A percentile compares a stretch with the other conserved stretches of the same genome.
phyloP scores from a whole-genome alignment of 164 flowering plant genomes.

The Cinnamomum chago region DNA sequence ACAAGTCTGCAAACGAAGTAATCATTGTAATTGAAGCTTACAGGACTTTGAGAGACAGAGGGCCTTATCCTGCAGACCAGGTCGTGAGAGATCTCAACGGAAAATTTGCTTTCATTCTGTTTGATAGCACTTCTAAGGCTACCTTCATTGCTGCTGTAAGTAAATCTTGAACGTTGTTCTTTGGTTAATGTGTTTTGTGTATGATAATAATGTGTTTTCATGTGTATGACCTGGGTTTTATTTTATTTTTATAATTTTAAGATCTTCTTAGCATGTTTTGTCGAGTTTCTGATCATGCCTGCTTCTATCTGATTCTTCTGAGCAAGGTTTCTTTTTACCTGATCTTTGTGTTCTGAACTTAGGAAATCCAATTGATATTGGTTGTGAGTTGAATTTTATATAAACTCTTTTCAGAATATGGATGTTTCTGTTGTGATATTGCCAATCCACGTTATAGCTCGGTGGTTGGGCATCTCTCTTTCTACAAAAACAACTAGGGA shows the following conservation, averaged over 20 bases:
- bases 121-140: constrained; percentile 55
- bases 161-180: constrained; percentile 11
- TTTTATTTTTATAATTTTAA: too few relatives aligned
- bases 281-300: background rate
- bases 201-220: too few relatives aligned
- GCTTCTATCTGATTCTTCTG: background rate
- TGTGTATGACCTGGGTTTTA: background rate
- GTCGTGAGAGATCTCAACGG: constrained; percentile 84
- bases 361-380: background rate
- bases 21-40: constrained; percentile 87
- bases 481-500: too few relatives aligned
- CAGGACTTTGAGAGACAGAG: constrained; percentile 90
- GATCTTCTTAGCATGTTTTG: background rate
- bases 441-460: too few relatives aligned
- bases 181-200: background rate
- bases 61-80: constrained; percentile 93
- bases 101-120: constrained; percentile 74
- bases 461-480: too few relatives aligned
- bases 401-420: too few relatives aligned
- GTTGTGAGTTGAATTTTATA: too few relatives aligned
- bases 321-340: background rate
- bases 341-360: background rate
- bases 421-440: too few relatives aligned
- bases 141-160: constrained; percentile 70
- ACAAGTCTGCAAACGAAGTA: constrained; percentile 81